Conservation (phyloP, 768 basidiomycete genomes). For the Lactifluus subvellereus region DNA sequence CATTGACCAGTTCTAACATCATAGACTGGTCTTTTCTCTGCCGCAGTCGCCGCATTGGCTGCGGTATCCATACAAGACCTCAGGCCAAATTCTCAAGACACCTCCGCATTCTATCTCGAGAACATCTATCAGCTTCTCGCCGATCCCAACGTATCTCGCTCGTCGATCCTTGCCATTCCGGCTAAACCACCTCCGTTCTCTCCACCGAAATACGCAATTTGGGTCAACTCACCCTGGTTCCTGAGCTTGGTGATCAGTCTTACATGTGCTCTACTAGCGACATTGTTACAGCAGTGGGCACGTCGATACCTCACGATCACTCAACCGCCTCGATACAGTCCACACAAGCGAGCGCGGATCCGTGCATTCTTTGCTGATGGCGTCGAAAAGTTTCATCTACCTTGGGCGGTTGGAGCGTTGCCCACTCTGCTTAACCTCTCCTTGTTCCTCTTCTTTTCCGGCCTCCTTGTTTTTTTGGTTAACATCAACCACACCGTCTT, state of each 20-base stretch:
- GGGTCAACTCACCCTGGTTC: constrained; percentile 2
- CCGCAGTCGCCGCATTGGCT: not conserved
- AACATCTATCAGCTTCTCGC: not conserved
- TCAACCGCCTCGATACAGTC: not conserved
- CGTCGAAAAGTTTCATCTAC: not conserved
- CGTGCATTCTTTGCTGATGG: not conserved
- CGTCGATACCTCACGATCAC: not conserved
- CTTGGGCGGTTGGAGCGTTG: not conserved
- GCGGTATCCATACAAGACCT: not conserved
- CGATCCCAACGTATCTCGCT: not conserved
- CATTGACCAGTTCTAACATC: no score
- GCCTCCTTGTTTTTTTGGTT: not conserved
- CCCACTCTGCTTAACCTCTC: not conserved
- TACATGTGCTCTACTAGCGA: not conserved
- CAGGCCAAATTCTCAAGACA: not conserved
- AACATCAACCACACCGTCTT: not conserved
- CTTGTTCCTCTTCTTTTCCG: not conserved
- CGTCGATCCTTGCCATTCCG: not conserved
- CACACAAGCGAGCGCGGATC: constrained; percentile 2
- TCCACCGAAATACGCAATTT: not conserved
- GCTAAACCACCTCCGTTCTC: not conserved
- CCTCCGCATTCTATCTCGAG: not conserved
- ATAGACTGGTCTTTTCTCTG: constrained; percentile 3
- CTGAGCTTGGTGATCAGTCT: constrained; percentile 1
- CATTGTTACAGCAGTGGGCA: not conserved